Percentiles rank a stretch among this genome's conserved stretches.
Evolutionary conservation across 257 asterid species (phyloP).

Genomic region (Nicotiana tabacum): DNA sequence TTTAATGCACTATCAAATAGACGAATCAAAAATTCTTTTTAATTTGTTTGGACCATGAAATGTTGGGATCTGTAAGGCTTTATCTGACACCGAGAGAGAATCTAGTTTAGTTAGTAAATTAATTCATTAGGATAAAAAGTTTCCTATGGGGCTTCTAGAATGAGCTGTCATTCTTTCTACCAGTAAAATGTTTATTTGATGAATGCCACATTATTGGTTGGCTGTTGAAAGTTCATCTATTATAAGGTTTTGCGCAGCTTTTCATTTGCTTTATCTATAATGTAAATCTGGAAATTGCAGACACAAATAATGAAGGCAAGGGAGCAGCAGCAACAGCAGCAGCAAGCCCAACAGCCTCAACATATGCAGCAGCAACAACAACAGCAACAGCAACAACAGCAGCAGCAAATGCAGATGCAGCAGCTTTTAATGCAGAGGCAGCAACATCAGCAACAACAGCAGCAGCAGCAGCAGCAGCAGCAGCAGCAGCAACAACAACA

Average conservation of each 20-base stretch:
- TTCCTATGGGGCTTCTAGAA: background rate
- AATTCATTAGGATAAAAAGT: background rate
- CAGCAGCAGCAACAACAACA: slow-evolving; percentile 64
- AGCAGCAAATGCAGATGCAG: slow-evolving; percentile 76
- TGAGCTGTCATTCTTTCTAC: background rate
- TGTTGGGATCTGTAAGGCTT: background rate
- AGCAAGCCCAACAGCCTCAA: slow-evolving; percentile 42
- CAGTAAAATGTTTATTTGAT: background rate
- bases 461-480: slow-evolving; percentile 54
- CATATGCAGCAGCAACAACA: slow-evolving; percentile 49
- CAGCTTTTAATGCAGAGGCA: slow-evolving; percentile 73
- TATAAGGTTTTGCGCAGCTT: background rate
- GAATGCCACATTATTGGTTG: background rate
- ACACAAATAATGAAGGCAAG: slow-evolving; percentile 88
- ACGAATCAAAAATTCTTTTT: background rate
- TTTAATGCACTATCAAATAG: background rate
- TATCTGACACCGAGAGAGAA: background rate
- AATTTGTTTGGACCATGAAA: background rate
- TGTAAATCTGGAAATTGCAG: slow-evolving; percentile 32
- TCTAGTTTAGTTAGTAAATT: background rate
- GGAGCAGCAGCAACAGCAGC: slow-evolving; percentile 86
- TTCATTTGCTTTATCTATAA: background rate
- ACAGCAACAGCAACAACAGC: slow-evolving; percentile 45
- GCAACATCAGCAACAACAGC: slow-evolving; percentile 73
- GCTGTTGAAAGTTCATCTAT: background rate